These are phyloP conservation scores for Solanum etuberosum DNA, from an alignment of 257 asterid genomes.

Conservation along the genomic window DNA sequence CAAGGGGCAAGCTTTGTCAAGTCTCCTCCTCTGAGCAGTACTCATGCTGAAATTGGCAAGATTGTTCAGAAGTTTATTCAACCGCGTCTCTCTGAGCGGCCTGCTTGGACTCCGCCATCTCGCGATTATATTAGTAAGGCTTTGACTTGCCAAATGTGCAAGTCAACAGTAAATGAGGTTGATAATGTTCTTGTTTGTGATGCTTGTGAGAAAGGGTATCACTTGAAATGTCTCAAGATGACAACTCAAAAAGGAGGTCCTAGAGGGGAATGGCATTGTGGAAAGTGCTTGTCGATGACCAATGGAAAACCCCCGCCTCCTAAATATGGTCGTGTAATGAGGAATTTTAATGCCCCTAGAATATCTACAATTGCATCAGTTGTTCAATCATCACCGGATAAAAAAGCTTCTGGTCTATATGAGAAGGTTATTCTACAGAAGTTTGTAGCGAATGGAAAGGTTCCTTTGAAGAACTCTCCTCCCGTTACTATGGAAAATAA, in stretches of 20 bases:
- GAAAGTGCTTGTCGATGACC: slow-evolving; percentile 72
- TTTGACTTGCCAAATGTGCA: slow-evolving; percentile 72
- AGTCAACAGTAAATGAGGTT: slow-evolving; percentile 39
- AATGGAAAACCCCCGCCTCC: slow-evolving; percentile 96
- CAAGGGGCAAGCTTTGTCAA: slow-evolving; percentile 39
- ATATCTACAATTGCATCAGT: slow-evolving; percentile 27
- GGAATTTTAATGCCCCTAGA: slow-evolving; percentile 52
- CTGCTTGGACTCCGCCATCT: slow-evolving; percentile 81
- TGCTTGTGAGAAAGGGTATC: slow-evolving; percentile 94
- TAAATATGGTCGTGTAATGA: slow-evolving; percentile 94
- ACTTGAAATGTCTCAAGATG: slow-evolving; percentile 78
- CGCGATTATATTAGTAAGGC: slow-evolving; percentile 81
- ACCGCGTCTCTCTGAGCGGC: slow-evolving; percentile 38
- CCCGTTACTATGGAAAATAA: slow-evolving; percentile 20
- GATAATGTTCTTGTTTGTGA: slow-evolving; percentile 82
- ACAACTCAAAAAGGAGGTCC: slow-evolving; percentile 59
- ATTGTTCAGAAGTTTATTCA: slow-evolving; percentile 68
- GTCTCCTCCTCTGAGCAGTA: slow-evolving; percentile 27
- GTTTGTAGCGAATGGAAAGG: slow-evolving; percentile 34
- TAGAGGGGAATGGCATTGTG: slow-evolving; percentile 96
- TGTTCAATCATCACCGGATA: slow-evolving; percentile 33
- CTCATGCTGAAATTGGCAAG: slow-evolving; percentile 73
- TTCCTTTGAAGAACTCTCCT: slow-evolving; percentile 24
- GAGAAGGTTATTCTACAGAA: slow-evolving; percentile 41
- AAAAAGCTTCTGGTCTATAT: slow-evolving; percentile 28